Evolutionary conservation across 352 stramenopile species (phyloP), one percentile per base, ranked within the genome.

Genomic region (Pythium aquatile): DNA sequence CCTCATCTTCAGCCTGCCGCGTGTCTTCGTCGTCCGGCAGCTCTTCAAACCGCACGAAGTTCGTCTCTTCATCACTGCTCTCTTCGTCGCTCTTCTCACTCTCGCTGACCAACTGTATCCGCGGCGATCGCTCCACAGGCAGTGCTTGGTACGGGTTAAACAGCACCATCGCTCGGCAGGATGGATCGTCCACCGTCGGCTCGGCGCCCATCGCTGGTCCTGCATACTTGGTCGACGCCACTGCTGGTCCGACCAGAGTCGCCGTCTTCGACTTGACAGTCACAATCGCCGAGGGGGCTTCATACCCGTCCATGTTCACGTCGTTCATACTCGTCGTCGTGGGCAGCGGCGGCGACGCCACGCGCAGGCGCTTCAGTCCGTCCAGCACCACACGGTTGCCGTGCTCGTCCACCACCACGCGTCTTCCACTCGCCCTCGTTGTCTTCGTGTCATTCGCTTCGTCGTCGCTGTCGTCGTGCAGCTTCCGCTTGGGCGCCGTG

Each of bases 41-140:
- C 55, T 92, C 83, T 69, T 92, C 83, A 26, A 92, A 92, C 8
- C 83, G 79, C 33, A 90, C 75, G 49, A 79, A 79, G 10, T 58
- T 44, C 29, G 81, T 65, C n/a, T 78, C 64, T 24, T 77, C 30
- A 53, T 67, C 42, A 29, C 37, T 56, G 58, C 67, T 26, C n/a
- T 32, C 20, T 16, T 17, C 33, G 5, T 65, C 66, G 29, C 28
- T 66, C 30, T 58, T 40, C 39, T 74, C 74, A 24, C 72, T 67
- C 9, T 89, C 75, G 44, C 58, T 73, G 16, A 90, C 80, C 0
- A 93, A 63, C 29, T 91, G 75, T 37, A 93, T 70, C 6, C 67
- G 61, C 10, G 84, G 77, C 49, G 44, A 24, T 2, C 67, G 42
- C 57, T 69, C 67, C 26, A 69, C 42, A 0, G 32, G 4, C 5